phyloP scores from a whole-genome alignment of 2,329 filamentous ascomycete genomes.

The Alternaria longipes region DNA sequence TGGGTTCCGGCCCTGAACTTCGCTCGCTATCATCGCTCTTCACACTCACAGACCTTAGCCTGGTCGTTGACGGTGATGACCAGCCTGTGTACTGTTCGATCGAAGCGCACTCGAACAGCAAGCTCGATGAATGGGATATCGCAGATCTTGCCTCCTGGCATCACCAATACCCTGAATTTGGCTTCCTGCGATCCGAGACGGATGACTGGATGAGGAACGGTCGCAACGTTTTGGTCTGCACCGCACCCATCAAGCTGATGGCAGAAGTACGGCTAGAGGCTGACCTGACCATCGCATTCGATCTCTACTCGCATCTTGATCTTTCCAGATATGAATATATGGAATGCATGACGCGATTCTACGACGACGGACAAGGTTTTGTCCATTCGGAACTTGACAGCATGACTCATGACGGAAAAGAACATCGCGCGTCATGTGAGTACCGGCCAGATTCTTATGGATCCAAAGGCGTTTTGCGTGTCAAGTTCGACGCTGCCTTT shows the following conservation, averaged over 20 bases:
- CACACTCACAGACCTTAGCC: slow-evolving; percentile 48
- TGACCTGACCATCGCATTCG: slow-evolving; percentile 44
- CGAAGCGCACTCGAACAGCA: slow-evolving; percentile 39
- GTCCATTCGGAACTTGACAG: slow-evolving; percentile 36
- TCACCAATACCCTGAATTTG: slow-evolving; percentile 45
- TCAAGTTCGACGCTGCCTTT: slow-evolving; percentile 55
- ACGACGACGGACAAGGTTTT: slow-evolving; percentile 36
- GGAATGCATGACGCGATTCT: slow-evolving; percentile 48
- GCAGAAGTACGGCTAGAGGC: slow-evolving; percentile 48
- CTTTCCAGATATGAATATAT: slow-evolving; percentile 41
- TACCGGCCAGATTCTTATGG: slow-evolving; percentile 26
- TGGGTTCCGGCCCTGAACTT: slow-evolving; percentile 17
- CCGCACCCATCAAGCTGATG: slow-evolving; percentile 55
- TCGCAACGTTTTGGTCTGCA: slow-evolving; percentile 52
- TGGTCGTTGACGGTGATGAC: slow-evolving; percentile 52
- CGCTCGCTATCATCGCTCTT: slow-evolving; percentile 29
- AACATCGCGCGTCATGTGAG: slow-evolving; percentile 35
- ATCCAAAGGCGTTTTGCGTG: slow-evolving; percentile 34
- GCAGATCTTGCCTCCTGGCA: slow-evolving; percentile 44
- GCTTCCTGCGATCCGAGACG: slow-evolving; percentile 31
- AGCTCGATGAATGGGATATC: slow-evolving; percentile 44
- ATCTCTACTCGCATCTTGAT: slow-evolving; percentile 47
- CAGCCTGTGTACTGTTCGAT: slow-evolving; percentile 53
- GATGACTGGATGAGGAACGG: slow-evolving; percentile 33
- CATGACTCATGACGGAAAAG: slow-evolving; percentile 29